Percentiles rank a stretch among this genome's conserved stretches.
Conservation (phyloP, 768 basidiomycete genomes). For the Kwoniella sp. region DNA sequence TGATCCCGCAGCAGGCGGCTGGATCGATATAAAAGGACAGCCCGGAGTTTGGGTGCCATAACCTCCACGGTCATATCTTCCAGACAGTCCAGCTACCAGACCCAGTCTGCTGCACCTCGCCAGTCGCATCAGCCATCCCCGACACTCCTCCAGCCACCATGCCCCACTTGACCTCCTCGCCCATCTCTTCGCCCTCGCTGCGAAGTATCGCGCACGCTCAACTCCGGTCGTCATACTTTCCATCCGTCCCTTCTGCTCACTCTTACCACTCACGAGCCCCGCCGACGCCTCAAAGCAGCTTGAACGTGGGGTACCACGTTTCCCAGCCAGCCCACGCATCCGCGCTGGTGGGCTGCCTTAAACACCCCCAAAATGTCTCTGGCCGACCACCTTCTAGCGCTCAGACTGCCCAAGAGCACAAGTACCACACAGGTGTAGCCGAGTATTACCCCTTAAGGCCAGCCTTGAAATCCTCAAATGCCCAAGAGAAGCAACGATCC, state of each 20-base stretch:
- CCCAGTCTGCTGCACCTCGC: background rate
- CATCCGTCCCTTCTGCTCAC: conserved; percentile 10
- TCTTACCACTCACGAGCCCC: conserved; percentile 9
- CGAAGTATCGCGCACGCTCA: conserved; percentile 14
- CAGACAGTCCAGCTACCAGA: too few species aligned
- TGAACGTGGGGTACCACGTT: conserved; percentile 1
- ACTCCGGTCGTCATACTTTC: conserved; percentile 13
- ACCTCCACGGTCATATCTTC: too few species aligned
- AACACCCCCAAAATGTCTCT: conserved; percentile 4
- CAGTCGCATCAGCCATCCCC: background rate
- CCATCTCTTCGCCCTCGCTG: conserved; percentile 14
- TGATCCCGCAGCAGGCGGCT: too few species aligned
- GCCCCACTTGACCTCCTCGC: conserved; percentile 13
- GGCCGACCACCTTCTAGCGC: background rate
- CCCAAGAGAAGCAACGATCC: conserved; percentile 5
- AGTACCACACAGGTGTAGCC: background rate
- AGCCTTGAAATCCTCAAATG: conserved; percentile 3
- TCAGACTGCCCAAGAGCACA: background rate
- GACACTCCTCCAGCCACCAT: background rate
- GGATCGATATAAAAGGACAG: too few species aligned
- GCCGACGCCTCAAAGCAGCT: conserved; percentile 1
- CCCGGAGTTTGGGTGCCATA: too few species aligned
- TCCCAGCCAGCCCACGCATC: conserved; percentile 4
- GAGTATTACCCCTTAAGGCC: background rate
- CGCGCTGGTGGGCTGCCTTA: conserved; percentile 8